phyloP scores from a whole-genome alignment of 2,329 filamentous ascomycete species.

The Pyricularia grisea region DNA sequence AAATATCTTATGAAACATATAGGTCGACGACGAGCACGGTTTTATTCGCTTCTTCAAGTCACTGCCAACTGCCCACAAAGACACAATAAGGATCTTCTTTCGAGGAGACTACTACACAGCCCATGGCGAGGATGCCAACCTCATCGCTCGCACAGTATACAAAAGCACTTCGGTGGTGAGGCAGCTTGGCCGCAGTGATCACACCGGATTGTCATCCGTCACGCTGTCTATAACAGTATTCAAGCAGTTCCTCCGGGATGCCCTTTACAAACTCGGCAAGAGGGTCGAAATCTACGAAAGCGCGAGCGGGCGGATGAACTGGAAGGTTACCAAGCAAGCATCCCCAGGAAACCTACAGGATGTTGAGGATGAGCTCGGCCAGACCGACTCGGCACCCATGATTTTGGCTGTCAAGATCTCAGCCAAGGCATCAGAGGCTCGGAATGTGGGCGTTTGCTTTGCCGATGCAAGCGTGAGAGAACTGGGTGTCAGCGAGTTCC shows the following conservation, averaged over 20 bases:
- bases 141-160: constrained; percentile 82
- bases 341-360: constrained; percentile 96
- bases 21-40: constrained; percentile 93
- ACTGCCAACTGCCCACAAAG: constrained; percentile 60
- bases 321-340: constrained; percentile 85
- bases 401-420: constrained; percentile 92
- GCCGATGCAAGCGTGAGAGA: constrained; percentile 94
- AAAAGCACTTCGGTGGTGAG: constrained; percentile 94
- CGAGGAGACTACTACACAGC: constrained; percentile 92
- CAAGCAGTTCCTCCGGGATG: constrained; percentile 89
- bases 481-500: constrained; percentile 91
- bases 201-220: constrained; percentile 81
- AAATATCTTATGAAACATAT: neutral
- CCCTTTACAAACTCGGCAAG: constrained; percentile 84
- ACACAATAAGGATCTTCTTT: constrained; percentile 85
- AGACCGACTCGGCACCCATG: constrained; percentile 84
- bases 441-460: constrained; percentile 90
- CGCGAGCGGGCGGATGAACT: constrained; percentile 68
- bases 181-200: constrained; percentile 75
- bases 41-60: constrained; percentile 96
- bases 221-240: constrained; percentile 95
- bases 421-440: constrained; percentile 74
- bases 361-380: constrained; percentile 84
- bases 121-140: constrained; percentile 77
- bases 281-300: constrained; percentile 85